Evolutionary conservation across 177 flowering plant genomes (phyloP).

Genomic region (Vitis hybrid): DNA sequence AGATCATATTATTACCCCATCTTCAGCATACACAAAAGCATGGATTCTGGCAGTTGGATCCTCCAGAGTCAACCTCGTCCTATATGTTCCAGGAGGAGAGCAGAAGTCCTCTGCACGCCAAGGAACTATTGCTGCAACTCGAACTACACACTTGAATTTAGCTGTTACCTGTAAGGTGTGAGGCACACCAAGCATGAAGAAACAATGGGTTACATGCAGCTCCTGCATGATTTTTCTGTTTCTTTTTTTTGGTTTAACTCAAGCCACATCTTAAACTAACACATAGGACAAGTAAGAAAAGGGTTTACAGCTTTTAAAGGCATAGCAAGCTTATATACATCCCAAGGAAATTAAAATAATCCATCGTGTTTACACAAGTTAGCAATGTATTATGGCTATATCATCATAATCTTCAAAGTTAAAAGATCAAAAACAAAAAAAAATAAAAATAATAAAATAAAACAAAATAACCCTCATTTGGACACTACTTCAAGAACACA

Average conservation of each 20-base stretch:
- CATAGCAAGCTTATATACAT: too few relatives aligned
- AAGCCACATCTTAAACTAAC: background rate
- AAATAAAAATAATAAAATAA: too few relatives aligned
- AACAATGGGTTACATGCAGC: background rate
- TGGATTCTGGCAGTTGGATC: constrained; percentile 86
- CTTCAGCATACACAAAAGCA: constrained; percentile 66
- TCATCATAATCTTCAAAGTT: too few relatives aligned
- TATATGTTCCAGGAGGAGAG: constrained; percentile 45
- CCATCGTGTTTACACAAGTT: too few relatives aligned
- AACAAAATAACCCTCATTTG: too few relatives aligned
- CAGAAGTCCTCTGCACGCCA: constrained; percentile 54
- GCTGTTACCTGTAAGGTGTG: constrained; percentile 46
- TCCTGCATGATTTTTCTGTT: background rate
- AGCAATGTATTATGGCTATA: too few relatives aligned
- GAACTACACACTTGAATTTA: constrained; percentile 73
- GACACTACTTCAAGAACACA: too few relatives aligned
- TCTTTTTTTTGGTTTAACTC: background rate
- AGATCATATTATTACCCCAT: constrained; percentile 54
- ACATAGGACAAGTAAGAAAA: background rate
- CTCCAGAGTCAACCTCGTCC: constrained; percentile 72
- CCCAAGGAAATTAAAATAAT: too few relatives aligned
- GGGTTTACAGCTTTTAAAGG: background rate
- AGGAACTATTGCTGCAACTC: constrained; percentile 64
- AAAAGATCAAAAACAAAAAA: too few relatives aligned
- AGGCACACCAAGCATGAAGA: background rate